Percentiles rank a stretch among this genome's conserved stretches.
These are phyloP conservation scores for Fraxinus albicans DNA, from an alignment of 305 asterid species.

Conservation along the genomic window DNA sequence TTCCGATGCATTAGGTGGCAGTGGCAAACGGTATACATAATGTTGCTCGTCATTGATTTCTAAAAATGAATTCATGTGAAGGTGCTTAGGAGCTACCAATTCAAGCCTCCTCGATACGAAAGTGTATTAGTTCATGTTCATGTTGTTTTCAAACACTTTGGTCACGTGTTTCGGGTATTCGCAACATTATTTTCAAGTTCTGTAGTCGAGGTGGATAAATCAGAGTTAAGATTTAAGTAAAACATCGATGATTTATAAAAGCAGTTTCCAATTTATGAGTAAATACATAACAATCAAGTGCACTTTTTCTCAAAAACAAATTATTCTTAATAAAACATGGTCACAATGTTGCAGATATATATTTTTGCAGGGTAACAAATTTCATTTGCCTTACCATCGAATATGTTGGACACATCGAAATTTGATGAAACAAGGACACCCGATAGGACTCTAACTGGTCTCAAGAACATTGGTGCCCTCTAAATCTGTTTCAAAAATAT, in stretches of 20 bases:
- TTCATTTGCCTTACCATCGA: neutral
- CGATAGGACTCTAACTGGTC: neutral
- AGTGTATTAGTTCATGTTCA: neutral
- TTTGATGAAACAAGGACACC: too few species aligned
- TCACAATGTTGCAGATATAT: neutral
- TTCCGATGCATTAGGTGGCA: neutral
- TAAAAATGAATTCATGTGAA: neutral
- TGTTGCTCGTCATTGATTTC: neutral
- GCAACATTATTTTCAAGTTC: neutral
- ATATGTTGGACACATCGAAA: neutral
- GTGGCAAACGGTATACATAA: neutral
- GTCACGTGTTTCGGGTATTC: neutral
- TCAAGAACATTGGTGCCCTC: neutral
- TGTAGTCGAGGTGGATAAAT: neutral
- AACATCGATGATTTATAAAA: too few species aligned
- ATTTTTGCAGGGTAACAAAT: neutral
- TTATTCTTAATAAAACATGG: too few species aligned
- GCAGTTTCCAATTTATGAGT: neutral
- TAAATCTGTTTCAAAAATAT: neutral
- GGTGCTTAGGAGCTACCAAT: neutral
- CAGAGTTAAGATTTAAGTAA: neutral
- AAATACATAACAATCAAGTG: too few species aligned
- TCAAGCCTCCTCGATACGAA: neutral
- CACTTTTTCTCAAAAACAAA: neutral
- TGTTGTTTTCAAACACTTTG: neutral